Conservation (phyloP, 768 basidiomycete genomes). For the Amanita subjunquillea region DNA sequence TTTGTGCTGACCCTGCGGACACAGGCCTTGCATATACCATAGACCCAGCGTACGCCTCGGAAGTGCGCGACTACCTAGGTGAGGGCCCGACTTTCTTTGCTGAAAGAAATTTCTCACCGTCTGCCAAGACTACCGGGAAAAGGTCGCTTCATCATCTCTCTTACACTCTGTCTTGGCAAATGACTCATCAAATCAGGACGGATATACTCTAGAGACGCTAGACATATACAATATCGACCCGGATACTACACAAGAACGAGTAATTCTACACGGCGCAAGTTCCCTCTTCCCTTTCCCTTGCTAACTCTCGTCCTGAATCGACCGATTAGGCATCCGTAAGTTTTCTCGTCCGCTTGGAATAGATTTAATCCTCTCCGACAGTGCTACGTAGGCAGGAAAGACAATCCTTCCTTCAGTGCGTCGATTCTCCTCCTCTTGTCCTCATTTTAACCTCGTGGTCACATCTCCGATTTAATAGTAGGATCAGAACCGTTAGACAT, state of each 20-base stretch:
- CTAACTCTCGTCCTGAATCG: neutral
- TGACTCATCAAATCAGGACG: conserved; percentile 44
- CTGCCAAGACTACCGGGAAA: conserved; percentile 64
- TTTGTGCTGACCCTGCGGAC: neutral
- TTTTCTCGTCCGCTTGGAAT: neutral
- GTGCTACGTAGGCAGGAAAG: conserved; percentile 82
- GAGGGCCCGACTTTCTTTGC: conserved; percentile 6
- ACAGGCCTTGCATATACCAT: conserved; percentile 82
- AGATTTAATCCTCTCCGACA: conserved; percentile 14
- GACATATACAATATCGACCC: conserved; percentile 56
- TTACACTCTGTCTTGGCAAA: neutral
- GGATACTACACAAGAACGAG: conserved; percentile 35
- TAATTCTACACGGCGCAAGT: conserved; percentile 47
- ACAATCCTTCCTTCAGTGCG: conserved; percentile 86
- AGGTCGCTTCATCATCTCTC: neutral
- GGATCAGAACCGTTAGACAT: conserved; percentile 70
- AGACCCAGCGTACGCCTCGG: conserved; percentile 60
- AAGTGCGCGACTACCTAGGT: conserved; percentile 84
- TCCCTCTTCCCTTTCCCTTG: neutral
- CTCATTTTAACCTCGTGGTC: neutral
- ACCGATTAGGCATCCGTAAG: conserved; percentile 39
- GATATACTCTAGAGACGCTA: conserved; percentile 76
- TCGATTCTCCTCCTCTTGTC: neutral
- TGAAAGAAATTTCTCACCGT: conserved; percentile 2
- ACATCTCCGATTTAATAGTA: conserved; percentile 32